These are phyloP conservation scores for Tolypocladium cylindrosporum DNA, from an alignment of 2,329 filamentous ascomycete species.

Conservation along the genomic window DNA sequence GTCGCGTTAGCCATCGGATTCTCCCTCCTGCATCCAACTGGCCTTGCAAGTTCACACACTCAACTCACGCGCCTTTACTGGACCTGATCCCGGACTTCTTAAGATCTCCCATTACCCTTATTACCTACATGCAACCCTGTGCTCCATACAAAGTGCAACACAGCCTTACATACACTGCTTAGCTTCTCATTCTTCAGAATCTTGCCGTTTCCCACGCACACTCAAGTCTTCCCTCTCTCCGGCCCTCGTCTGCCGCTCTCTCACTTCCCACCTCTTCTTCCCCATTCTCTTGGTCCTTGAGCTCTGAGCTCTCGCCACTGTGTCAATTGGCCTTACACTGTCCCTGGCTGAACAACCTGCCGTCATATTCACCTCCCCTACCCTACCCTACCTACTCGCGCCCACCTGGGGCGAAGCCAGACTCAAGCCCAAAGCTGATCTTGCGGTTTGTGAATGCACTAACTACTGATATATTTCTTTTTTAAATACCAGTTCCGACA, in stretches of 20 bases:
- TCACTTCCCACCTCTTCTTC: neutral
- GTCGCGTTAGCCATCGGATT: neutral
- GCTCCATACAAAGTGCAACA: neutral
- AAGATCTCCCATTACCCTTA: neutral
- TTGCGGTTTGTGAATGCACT: constrained; percentile 19
- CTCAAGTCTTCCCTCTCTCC: neutral
- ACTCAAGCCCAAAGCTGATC: constrained; percentile 1
- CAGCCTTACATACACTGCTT: neutral
- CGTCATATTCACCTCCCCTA: neutral
- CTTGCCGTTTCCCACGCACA: neutral
- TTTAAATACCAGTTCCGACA: constrained; percentile 9
- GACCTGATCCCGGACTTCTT: neutral
- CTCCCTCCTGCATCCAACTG: neutral
- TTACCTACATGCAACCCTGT: neutral
- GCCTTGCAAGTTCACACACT: neutral
- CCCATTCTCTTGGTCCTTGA: neutral
- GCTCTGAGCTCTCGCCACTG: neutral
- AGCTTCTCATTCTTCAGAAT: neutral
- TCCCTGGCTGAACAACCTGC: neutral
- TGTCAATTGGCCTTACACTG: neutral
- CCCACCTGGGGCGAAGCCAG: neutral
- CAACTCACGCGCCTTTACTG: neutral
- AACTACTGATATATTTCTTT: constrained; percentile 18
- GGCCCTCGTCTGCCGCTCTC: neutral
- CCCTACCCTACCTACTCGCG: neutral